A percentile compares a stretch with the other conserved stretches of the same genome.
phyloP scores from a whole-genome alignment of 169 alveolate species.

The Pseudocohnilembus persalinus region DNA sequence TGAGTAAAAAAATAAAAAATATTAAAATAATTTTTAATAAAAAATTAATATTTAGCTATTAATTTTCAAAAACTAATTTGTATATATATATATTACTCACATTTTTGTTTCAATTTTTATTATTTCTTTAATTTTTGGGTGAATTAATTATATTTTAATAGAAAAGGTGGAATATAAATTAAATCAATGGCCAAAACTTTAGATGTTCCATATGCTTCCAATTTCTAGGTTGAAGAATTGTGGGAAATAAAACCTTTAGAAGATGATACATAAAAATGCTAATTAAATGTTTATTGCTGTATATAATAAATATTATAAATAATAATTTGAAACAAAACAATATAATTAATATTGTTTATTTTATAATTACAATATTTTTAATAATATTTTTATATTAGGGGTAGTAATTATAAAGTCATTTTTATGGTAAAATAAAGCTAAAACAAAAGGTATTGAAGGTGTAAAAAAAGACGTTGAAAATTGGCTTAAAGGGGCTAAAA shows the following conservation, averaged over 20 bases:
- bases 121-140: too few species aligned
- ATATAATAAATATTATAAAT: too few species aligned
- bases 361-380: too few species aligned
- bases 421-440: background rate
- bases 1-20: too few species aligned
- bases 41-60: background rate
- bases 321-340: too few species aligned
- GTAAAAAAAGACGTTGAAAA: background rate
- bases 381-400: background rate
- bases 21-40: too few species aligned
- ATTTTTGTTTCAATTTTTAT: too few species aligned
- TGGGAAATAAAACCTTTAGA: slow-evolving; percentile 39
- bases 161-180: background rate
- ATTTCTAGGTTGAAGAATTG: slow-evolving; percentile 34
- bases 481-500: background rate
- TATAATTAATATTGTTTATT: background rate
- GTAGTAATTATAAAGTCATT: background rate
- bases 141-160: too few species aligned
- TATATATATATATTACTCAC: too few species aligned
- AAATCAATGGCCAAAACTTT: slow-evolving; percentile 14
- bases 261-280: slow-evolving; percentile 26
- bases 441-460: background rate
- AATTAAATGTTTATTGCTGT: background rate
- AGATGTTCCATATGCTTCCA: slow-evolving; percentile 44
- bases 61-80: too few species aligned